phyloP scores from a whole-genome alignment of 2,329 filamentous ascomycete species.

The Aspergillus persii region DNA sequence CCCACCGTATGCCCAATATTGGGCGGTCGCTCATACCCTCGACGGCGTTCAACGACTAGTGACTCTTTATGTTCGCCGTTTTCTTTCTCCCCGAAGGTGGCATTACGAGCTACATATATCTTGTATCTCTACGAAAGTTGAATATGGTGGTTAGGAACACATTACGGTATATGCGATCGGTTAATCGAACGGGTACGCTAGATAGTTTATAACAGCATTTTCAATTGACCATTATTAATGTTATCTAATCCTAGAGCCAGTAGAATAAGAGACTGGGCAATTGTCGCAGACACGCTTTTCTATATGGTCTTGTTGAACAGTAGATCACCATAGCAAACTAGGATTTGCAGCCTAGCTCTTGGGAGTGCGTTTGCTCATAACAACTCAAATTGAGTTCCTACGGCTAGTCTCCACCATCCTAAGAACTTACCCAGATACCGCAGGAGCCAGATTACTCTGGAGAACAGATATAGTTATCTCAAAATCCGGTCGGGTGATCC shows the following conservation, averaged over 20 bases:
- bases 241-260: neutral
- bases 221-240: neutral
- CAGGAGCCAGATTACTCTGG: neutral
- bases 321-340: neutral
- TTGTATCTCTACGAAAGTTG: neutral
- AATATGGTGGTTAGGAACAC: neutral
- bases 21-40: neutral
- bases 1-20: neutral
- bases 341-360: neutral
- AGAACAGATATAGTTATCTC: neutral
- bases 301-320: neutral
- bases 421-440: neutral
- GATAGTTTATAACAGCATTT: neutral
- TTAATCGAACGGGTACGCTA: neutral
- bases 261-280: neutral
- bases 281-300: neutral
- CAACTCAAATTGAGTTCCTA: neutral
- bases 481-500: neutral
- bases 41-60: neutral
- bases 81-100: neutral
- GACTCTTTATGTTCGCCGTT: neutral
- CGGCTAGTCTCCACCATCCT: neutral
- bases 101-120: neutral
- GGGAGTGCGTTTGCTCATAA: neutral
- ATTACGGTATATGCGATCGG: neutral